These are phyloP conservation scores for Suillus luteus DNA, from an alignment of 768 basidiomycete genomes.

Conservation along the genomic window DNA sequence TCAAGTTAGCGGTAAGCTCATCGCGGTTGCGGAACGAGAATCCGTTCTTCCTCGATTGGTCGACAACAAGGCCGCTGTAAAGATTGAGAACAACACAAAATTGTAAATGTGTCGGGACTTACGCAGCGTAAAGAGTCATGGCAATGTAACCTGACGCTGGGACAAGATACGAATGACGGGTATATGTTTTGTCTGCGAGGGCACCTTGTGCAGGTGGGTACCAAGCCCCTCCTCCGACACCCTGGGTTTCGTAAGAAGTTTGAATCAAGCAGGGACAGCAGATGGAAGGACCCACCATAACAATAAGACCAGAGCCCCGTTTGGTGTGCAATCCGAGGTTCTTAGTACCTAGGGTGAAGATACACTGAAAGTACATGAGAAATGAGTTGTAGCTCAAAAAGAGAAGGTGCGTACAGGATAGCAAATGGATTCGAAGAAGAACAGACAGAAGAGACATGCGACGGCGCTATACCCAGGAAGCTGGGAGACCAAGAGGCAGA, in stretches of 20 bases:
- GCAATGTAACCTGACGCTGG: slow-evolving; percentile 59
- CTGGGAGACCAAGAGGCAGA: slow-evolving; percentile 52
- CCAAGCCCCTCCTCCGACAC: slow-evolving; percentile 70
- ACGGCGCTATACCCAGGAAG: slow-evolving; percentile 56
- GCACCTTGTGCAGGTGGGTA: slow-evolving; percentile 63
- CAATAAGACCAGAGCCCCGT: slow-evolving; percentile 61
- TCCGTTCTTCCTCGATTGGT: slow-evolving; percentile 49
- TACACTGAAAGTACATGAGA: slow-evolving; percentile 37
- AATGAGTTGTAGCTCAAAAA: neutral
- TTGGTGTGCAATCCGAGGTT: slow-evolving; percentile 63
- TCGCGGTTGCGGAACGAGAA: slow-evolving; percentile 55
- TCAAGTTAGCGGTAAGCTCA: slow-evolving; percentile 35
- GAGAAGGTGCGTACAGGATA: slow-evolving; percentile 48
- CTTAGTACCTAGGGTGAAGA: slow-evolving; percentile 68
- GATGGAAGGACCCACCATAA: slow-evolving; percentile 44
- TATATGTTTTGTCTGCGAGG: slow-evolving; percentile 51
- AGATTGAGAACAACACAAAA: neutral
- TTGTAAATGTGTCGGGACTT: neutral
- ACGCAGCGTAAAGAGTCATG: slow-evolving; percentile 49
- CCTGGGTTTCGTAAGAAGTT: slow-evolving; percentile 30
- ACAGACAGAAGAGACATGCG: slow-evolving; percentile 61
- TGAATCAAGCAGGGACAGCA: neutral
- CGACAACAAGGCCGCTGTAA: slow-evolving; percentile 54
- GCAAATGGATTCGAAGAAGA: slow-evolving; percentile 79
- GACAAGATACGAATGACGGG: slow-evolving; percentile 59